Conservation (phyloP, 148 eudicot genomes). For the Nepenthes gracilis region DNA sequence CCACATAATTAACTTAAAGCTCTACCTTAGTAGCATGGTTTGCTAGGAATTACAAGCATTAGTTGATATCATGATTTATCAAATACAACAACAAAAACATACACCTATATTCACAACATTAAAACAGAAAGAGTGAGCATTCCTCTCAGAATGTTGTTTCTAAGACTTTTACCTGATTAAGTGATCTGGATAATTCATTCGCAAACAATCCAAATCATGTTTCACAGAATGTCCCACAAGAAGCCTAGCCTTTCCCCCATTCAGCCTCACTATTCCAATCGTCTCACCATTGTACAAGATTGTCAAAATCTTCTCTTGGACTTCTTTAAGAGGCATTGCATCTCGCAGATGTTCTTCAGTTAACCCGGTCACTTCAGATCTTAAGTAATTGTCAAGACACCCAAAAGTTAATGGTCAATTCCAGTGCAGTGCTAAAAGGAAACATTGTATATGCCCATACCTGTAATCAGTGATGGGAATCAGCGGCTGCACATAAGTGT, state of each 20-base stretch:
- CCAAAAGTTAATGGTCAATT: neutral
- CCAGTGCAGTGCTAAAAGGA: neutral
- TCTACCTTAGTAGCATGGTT: too few relatives aligned
- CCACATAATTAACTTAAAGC: too few relatives aligned
- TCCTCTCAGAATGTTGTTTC: neutral
- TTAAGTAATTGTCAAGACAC: slow-evolving; percentile 8
- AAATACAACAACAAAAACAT: neutral
- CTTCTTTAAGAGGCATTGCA: slow-evolving; percentile 64
- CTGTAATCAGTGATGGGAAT: slow-evolving; percentile 70
- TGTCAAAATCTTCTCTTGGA: slow-evolving; percentile 38
- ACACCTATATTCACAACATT: too few relatives aligned
- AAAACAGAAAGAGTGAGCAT: neutral
- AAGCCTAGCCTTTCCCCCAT: slow-evolving; percentile 62
- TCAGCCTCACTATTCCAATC: slow-evolving; percentile 36
- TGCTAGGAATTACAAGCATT: too few relatives aligned
- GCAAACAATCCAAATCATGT: slow-evolving; percentile 53
- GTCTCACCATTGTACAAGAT: slow-evolving; percentile 66
- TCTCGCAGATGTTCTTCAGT: slow-evolving; percentile 51
- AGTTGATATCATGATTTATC: neutral
- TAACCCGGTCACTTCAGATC: slow-evolving; percentile 55
- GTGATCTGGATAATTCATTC: slow-evolving; percentile 51
- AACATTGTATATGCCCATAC: slow-evolving; percentile 16
- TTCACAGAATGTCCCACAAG: slow-evolving; percentile 72
- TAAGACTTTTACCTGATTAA: slow-evolving; percentile 36
- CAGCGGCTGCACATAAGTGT: slow-evolving; percentile 55